Evolutionary conservation across 805 yeast species (phyloP), one percentile per base, ranked within the genome.

Genomic region (Candida montana): DNA sequence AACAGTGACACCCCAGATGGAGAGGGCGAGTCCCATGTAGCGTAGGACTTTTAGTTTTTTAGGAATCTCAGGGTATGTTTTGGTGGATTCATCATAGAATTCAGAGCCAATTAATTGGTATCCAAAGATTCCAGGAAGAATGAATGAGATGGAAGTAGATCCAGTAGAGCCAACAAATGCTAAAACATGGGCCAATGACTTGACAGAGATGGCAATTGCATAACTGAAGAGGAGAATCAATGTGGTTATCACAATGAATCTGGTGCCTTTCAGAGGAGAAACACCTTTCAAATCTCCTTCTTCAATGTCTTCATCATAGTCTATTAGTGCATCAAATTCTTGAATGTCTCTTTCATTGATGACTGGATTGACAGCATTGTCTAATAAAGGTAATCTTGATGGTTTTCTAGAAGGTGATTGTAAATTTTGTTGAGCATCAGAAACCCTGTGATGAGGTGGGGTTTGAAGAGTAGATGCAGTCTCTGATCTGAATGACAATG

Each of bases 131-230:
- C 96, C 96, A 0, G 97, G 97, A 35, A 89, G 69, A 23, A 87
- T 88, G 57, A 89, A 89, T 11, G 96, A 88, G 39, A 90, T 88
- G 5, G 95, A 77, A 0, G 96, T 89, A 1, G 95, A 86, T 0
- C 96, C 96, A 0, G 96, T 88, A 1, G 96, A 85, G 2, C 97
- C 97, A 4, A 89, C 95, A 49, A 89, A 68, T 2, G 95, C 89
- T 50, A 89, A 66, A 12, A 90, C 90, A 35, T 81, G 74, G 21
- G 91, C 95, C 51, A 89, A 75, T 0, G 95, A 86, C 12, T 67
- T 67, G 24, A 89, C 81, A 4, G 77, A 60, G 28, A 81, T 63
- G 0, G 96, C 93, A 9, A 83, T 66, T 1, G 67, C 41, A 57
- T 83, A 88, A 35, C 88, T 77, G 6, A 69, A 53, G 1, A 71